Percentiles rank a stretch among this genome's conserved stretches.
Conservation (phyloP, 2,329 filamentous ascomycete genomes). For the Achaetomium macrosporum region DNA sequence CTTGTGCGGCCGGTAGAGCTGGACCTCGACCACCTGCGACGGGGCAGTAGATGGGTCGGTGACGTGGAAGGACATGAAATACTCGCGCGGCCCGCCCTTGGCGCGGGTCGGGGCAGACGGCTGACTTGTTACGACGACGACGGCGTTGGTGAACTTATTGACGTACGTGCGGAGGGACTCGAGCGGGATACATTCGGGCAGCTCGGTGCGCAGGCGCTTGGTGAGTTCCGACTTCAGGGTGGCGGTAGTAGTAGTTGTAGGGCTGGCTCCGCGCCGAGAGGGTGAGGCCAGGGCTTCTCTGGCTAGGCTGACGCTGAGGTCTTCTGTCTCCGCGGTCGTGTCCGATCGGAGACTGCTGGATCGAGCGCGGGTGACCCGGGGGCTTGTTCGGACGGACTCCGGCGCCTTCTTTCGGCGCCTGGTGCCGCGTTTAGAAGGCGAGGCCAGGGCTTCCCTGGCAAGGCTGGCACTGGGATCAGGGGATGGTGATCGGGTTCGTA, state of each 20-base stretch:
- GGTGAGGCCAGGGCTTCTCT: slow-evolving; percentile 29
- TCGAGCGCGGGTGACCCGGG: slow-evolving; percentile 25
- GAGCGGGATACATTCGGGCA: slow-evolving; percentile 49
- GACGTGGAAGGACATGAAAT: slow-evolving; percentile 52
- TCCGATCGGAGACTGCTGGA: slow-evolving; percentile 27
- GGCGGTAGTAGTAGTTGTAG: slow-evolving; percentile 12
- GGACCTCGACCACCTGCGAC: slow-evolving; percentile 45
- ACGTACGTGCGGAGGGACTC: slow-evolving; percentile 46
- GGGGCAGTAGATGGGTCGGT: slow-evolving; percentile 52
- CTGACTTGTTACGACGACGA: slow-evolving; percentile 41
- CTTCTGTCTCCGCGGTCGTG: slow-evolving; percentile 22
- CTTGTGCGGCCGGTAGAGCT: slow-evolving; percentile 54
- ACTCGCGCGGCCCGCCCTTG: slow-evolving; percentile 54
- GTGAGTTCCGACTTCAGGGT: slow-evolving; percentile 42
- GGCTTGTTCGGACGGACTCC: slow-evolving; percentile 20
- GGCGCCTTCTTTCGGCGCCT: slow-evolving; percentile 16
- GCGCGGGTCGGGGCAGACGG: slow-evolving; percentile 48
- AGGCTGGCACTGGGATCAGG: slow-evolving; percentile 27
- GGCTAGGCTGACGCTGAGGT: slow-evolving; percentile 29
- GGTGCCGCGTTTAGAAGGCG: background rate
- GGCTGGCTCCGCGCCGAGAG: slow-evolving; percentile 13
- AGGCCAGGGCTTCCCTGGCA: slow-evolving; percentile 21
- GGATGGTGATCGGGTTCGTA: background rate
- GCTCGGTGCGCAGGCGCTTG: slow-evolving; percentile 41
- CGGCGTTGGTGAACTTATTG: slow-evolving; percentile 41